A percentile compares a stretch with the other conserved stretches of the same genome.
Conservation (phyloP, 306 rosid genomes). For the Lupinus albus region DNA sequence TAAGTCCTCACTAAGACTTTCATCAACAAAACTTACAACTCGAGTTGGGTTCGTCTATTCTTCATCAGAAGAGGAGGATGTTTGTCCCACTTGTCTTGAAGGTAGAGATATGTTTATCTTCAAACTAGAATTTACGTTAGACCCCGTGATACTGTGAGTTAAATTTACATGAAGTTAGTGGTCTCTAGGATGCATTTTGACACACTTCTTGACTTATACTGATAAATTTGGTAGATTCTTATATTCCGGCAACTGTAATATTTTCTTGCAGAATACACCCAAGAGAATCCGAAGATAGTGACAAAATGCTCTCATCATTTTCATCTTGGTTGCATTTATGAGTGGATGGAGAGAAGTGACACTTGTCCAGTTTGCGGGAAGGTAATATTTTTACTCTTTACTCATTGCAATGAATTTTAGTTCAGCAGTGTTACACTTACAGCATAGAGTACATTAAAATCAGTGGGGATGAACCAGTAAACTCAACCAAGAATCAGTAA, state of each 20-base stretch:
- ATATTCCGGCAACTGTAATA: slow-evolving; percentile 25
- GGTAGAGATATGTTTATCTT: slow-evolving; percentile 45
- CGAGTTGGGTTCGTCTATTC: slow-evolving; percentile 56
- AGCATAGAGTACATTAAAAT: background rate
- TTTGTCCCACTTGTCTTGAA: slow-evolving; percentile 98
- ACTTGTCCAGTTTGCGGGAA: slow-evolving; percentile 99
- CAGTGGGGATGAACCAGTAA: slow-evolving; percentile 2
- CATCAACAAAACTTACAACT: slow-evolving; percentile 60
- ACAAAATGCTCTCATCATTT: slow-evolving; percentile 93
- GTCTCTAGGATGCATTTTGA: slow-evolving; percentile 1
- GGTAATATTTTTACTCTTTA: slow-evolving; percentile 54
- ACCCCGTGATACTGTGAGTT: background rate
- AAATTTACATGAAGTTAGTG: background rate
- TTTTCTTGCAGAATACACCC: slow-evolving; percentile 68
- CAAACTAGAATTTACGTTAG: slow-evolving; percentile 17
- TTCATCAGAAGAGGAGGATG: slow-evolving; percentile 91
- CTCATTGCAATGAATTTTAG: slow-evolving; percentile 2
- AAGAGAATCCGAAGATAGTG: slow-evolving; percentile 90
- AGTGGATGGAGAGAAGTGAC: slow-evolving; percentile 99
- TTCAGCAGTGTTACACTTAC: slow-evolving; percentile 14
- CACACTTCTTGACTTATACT: background rate
- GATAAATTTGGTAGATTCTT: slow-evolving; percentile 23
- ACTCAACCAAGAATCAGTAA: slow-evolving; percentile 8
- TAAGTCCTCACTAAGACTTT: slow-evolving; percentile 64
- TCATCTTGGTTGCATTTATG: slow-evolving; percentile 98